A percentile compares a stretch with the other conserved stretches of the same genome.
phyloP scores from a whole-genome alignment of 2,329 filamentous ascomycete species.

The Fusarium incarnatum region DNA sequence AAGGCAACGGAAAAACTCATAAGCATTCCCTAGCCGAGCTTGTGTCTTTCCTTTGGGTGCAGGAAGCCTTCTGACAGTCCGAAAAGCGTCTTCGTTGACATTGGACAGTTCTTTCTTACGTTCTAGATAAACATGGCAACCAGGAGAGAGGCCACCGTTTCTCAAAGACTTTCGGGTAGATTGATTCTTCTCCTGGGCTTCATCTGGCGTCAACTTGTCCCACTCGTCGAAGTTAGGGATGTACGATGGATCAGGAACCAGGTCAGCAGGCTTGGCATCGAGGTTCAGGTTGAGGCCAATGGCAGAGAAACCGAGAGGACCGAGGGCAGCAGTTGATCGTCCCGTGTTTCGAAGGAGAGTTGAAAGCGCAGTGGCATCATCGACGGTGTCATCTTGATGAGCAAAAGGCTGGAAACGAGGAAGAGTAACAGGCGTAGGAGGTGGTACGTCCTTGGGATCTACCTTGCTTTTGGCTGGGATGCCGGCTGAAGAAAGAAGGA shows the following conservation, averaged over 20 bases:
- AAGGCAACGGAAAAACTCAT: slow-evolving; percentile 74
- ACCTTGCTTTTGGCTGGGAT: slow-evolving; percentile 48
- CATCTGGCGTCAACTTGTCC: slow-evolving; percentile 62
- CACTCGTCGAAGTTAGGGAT: slow-evolving; percentile 66
- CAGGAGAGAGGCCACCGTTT: slow-evolving; percentile 67
- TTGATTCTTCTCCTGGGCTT: slow-evolving; percentile 61
- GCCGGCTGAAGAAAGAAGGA: slow-evolving; percentile 42
- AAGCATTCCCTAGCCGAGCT: slow-evolving; percentile 70
- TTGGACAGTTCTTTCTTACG: slow-evolving; percentile 68
- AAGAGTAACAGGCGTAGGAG: slow-evolving; percentile 66
- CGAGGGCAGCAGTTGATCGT: slow-evolving; percentile 56
- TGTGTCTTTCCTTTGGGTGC: slow-evolving; percentile 64
- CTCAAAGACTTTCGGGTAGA: slow-evolving; percentile 61
- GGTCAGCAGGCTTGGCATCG: slow-evolving; percentile 59
- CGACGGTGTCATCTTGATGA: slow-evolving; percentile 46
- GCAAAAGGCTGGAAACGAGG: slow-evolving; percentile 59
- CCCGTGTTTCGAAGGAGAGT: slow-evolving; percentile 65
- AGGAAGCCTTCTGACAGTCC: slow-evolving; percentile 69
- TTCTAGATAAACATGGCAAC: slow-evolving; percentile 68
- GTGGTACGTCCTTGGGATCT: slow-evolving; percentile 65
- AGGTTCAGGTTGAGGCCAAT: slow-evolving; percentile 67
- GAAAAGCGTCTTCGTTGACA: slow-evolving; percentile 69
- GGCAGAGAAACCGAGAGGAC: slow-evolving; percentile 64
- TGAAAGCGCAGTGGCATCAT: slow-evolving; percentile 56
- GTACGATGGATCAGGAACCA: slow-evolving; percentile 66